A percentile compares a stretch with the other conserved stretches of the same genome.
phyloP scores from a whole-genome alignment of 2,329 filamentous ascomycete species.

The Fonsecaea pedrosoi region DNA sequence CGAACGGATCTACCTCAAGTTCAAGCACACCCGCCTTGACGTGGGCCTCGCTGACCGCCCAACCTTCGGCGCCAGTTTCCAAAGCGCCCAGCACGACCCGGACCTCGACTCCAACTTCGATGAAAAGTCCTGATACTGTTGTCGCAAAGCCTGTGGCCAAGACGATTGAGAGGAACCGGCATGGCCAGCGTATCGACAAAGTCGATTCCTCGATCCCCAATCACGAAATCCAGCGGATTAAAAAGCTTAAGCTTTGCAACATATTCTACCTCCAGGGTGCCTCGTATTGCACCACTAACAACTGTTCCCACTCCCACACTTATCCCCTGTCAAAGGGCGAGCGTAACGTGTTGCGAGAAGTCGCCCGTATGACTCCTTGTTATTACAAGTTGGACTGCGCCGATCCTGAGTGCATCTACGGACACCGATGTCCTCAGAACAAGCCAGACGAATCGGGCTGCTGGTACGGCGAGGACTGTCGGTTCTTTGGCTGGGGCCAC shows the following conservation, averaged over 20 bases:
- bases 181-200: constrained; percentile 65
- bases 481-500: constrained; percentile 64
- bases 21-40: constrained; percentile 43
- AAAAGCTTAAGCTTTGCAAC: constrained; percentile 69
- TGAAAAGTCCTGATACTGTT: constrained; percentile 49
- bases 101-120: constrained; percentile 44
- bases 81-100: constrained; percentile 34
- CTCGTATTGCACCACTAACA: constrained; percentile 61
- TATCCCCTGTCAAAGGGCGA: constrained; percentile 62
- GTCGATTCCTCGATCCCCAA: constrained; percentile 58
- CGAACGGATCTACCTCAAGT: constrained; percentile 47
- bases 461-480: constrained; percentile 64
- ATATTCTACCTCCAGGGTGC: constrained; percentile 62
- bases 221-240: constrained; percentile 64
- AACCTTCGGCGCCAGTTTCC: constrained; percentile 31
- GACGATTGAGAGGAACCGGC: constrained; percentile 62
- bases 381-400: constrained; percentile 63
- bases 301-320: constrained; percentile 64
- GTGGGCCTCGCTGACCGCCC: constrained; percentile 46
- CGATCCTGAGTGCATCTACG: constrained; percentile 68
- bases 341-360: constrained; percentile 60
- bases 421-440: constrained; percentile 66
- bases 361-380: constrained; percentile 69
- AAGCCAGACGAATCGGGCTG: constrained; percentile 61
- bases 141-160: constrained; percentile 48